Percentiles rank a stretch among this genome's conserved stretches.
These are phyloP conservation scores for Macadamia integrifolia DNA, from an alignment of 164 flowering plant species.

Conservation along the genomic window DNA sequence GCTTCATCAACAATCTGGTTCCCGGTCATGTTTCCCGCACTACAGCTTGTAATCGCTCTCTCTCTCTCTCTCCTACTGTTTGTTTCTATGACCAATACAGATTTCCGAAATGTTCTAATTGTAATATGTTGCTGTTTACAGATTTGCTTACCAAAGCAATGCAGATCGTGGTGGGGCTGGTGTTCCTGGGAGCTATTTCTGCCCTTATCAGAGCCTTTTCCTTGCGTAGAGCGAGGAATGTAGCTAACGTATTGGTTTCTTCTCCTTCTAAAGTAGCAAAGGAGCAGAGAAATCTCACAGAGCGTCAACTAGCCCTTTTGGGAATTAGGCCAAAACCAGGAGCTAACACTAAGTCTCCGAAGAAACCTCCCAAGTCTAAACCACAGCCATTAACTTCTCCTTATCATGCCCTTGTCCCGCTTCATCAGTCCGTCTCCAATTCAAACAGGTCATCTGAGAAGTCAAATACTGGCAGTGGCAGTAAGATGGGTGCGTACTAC, in stretches of 20 bases:
- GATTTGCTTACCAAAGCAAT: slow-evolving; percentile 41
- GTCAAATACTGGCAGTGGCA: slow-evolving; percentile 36
- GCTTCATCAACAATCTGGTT: slow-evolving; percentile 30
- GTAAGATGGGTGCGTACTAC: slow-evolving; percentile 28
- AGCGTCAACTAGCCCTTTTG: slow-evolving; percentile 59
- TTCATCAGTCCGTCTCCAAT: slow-evolving; percentile 51
- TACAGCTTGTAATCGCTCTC: slow-evolving; percentile 47
- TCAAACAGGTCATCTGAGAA: slow-evolving; percentile 44
- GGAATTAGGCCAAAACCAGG: slow-evolving; percentile 51
- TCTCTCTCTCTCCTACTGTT: background rate
- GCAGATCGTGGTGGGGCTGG: slow-evolving; percentile 32
- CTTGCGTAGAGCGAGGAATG: slow-evolving; percentile 33
- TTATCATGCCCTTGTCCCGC: slow-evolving; percentile 61
- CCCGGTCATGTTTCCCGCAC: slow-evolving; percentile 31
- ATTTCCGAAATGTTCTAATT: background rate
- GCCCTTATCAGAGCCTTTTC: slow-evolving; percentile 55
- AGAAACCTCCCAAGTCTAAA: slow-evolving; percentile 68
- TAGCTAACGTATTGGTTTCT: slow-evolving; percentile 12
- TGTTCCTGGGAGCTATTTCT: slow-evolving; percentile 50
- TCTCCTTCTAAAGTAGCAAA: slow-evolving; percentile 36
- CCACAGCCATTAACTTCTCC: slow-evolving; percentile 30
- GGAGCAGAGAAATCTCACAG: slow-evolving; percentile 43
- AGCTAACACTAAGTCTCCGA: slow-evolving; percentile 32
- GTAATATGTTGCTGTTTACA: slow-evolving; percentile 26
- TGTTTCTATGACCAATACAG: background rate